A percentile compares a stretch with the other conserved stretches of the same genome.
phyloP scores from a whole-genome alignment of 2,329 filamentous ascomycete species.

The Trichoderma lentiforme region DNA sequence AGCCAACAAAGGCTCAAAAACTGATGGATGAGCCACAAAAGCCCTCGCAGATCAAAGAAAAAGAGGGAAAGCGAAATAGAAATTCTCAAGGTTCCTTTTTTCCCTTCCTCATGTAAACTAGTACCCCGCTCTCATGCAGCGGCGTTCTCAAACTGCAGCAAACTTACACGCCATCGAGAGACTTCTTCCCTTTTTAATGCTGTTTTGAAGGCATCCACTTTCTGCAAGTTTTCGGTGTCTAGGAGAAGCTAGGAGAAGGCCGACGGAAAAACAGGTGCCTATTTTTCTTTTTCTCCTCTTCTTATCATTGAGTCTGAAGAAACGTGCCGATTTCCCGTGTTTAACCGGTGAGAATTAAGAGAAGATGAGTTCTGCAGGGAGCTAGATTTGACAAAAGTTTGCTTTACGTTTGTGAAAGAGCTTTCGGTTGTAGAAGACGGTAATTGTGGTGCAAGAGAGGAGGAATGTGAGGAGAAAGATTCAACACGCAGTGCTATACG shows the following conservation, averaged over 20 bases:
- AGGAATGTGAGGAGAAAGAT: background rate
- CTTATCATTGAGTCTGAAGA: background rate
- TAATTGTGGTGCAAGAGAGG: background rate
- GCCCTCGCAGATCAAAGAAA: background rate
- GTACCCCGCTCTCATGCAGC: background rate
- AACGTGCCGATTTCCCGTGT: background rate
- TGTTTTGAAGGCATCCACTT: background rate
- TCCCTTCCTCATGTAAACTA: background rate
- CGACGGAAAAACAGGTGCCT: background rate
- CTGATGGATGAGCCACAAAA: background rate
- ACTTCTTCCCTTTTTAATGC: background rate
- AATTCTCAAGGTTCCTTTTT: background rate
- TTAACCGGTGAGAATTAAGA: background rate
- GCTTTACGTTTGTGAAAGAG: background rate
- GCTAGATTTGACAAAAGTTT: background rate
- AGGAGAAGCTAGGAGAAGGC: background rate
- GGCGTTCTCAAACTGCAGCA: background rate
- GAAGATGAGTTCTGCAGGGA: background rate
- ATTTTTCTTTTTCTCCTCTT: background rate
- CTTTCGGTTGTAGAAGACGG: background rate
- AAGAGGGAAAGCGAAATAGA: background rate
- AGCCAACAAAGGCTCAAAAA: no score
- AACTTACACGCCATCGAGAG: background rate
- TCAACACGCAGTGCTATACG: background rate
- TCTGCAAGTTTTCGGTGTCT: background rate